A percentile compares a stretch with the other conserved stretches of the same genome.
Conservation (phyloP, 768 basidiomycete genomes). For the Russula ochroleuca region DNA sequence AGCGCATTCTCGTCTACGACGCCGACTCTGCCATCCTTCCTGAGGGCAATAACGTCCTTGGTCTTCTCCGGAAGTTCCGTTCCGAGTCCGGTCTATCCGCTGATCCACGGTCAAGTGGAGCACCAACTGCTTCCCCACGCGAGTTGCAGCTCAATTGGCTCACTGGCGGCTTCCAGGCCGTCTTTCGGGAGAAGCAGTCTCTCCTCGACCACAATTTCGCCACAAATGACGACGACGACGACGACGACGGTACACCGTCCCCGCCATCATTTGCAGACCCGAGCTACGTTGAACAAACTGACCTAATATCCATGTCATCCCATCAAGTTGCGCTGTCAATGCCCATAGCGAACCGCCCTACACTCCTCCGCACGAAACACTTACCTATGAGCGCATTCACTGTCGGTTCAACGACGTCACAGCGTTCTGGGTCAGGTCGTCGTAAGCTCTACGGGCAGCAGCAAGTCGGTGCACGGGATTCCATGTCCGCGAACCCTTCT, state of each 20-base stretch:
- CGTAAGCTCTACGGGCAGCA: constrained; percentile 23
- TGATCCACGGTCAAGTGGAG: constrained; percentile 9
- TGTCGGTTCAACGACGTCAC: constrained; percentile 41
- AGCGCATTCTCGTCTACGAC: constrained; percentile 79
- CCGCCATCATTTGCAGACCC: constrained; percentile 22
- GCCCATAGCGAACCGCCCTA: constrained; percentile 22
- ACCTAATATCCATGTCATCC: neutral
- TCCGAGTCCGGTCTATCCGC: constrained; percentile 45
- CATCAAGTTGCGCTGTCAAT: constrained; percentile 18
- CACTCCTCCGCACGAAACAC: constrained; percentile 50
- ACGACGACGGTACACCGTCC: constrained; percentile 24
- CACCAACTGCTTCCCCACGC: neutral
- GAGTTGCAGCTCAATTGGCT: constrained; percentile 66
- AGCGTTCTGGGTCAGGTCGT: constrained; percentile 27
- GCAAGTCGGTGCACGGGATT: constrained; percentile 5
- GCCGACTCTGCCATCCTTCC: constrained; percentile 61
- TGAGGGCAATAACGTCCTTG: constrained; percentile 63
- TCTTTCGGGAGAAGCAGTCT: constrained; percentile 51
- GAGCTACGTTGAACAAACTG: neutral
- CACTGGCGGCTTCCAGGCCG: constrained; percentile 74
- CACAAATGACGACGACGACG: constrained; percentile 44
- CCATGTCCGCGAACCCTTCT: neutral
- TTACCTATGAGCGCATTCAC: constrained; percentile 66
- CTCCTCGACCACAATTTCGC: constrained; percentile 49
- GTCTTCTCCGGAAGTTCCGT: constrained; percentile 72